A percentile compares a stretch with the other conserved stretches of the same genome.
Evolutionary conservation across 2,329 filamentous ascomycete species (phyloP).

Genomic region (Neopestalotiopsis clavispora): DNA sequence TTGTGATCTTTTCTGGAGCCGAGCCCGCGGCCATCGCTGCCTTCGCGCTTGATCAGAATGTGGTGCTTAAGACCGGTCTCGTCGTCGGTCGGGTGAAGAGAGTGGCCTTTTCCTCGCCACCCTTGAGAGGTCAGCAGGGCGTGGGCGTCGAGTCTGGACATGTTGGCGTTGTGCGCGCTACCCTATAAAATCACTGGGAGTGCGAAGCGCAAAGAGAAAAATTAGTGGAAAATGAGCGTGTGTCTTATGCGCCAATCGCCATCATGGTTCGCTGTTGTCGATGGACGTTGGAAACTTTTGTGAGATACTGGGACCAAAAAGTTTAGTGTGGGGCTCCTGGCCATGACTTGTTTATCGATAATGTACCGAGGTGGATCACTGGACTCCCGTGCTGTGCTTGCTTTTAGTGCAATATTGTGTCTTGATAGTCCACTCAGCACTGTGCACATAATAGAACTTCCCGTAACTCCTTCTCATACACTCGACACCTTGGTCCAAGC

Average conservation of each 20-base stretch:
- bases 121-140: slow-evolving; percentile 84
- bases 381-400: not conserved
- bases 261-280: not conserved
- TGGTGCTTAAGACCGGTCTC: slow-evolving; percentile 81
- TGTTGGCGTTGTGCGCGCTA: not conserved
- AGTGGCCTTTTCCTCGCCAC: slow-evolving; percentile 88
- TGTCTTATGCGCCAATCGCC: not conserved
- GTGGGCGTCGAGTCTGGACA: slow-evolving; percentile 74
- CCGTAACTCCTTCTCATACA: not conserved
- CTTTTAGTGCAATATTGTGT: not conserved
- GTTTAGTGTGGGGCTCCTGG: not conserved
- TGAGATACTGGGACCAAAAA: not conserved
- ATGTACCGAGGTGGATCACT: not conserved
- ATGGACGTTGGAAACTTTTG: slow-evolving; percentile 1
- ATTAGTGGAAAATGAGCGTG: not conserved
- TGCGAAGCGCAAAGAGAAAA: not conserved
- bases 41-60: slow-evolving; percentile 79
- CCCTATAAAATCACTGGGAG: not conserved
- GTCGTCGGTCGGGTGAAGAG: slow-evolving; percentile 77
- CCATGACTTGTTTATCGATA: not conserved
- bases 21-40: slow-evolving; percentile 76
- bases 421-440: not conserved
- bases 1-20: slow-evolving; percentile 74
- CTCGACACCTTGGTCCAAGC: too few species aligned
- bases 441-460: not conserved